Evolutionary conservation across 1,284 basidiomycete species (phyloP).

Genomic region (Sporisorium iseilematis-ciliati): DNA sequence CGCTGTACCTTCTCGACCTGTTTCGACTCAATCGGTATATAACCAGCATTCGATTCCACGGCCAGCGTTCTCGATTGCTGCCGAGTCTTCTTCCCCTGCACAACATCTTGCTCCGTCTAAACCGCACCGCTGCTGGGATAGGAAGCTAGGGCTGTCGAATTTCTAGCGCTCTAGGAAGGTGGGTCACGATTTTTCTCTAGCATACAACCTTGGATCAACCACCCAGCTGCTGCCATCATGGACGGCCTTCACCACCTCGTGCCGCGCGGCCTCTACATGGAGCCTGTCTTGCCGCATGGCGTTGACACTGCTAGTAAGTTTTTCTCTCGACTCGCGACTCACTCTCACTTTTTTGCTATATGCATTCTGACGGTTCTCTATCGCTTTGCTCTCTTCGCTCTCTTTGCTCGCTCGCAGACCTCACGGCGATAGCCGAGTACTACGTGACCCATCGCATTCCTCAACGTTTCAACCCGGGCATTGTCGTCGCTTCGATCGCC

Average conservation of each 20-base stretch:
- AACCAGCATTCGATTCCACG: too few relatives aligned
- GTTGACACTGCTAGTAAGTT: constrained; percentile 37
- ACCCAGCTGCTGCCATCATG: too few relatives aligned
- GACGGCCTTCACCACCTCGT: constrained; percentile 36
- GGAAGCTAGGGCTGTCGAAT: too few relatives aligned
- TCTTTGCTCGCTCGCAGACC: constrained; percentile 22
- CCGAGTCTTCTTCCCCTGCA: neutral
- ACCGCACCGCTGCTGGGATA: too few relatives aligned
- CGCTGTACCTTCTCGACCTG: too few relatives aligned
- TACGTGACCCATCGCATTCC: constrained; percentile 70
- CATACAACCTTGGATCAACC: too few relatives aligned
- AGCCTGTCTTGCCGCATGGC: constrained; percentile 41
- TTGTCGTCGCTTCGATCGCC: constrained; percentile 72
- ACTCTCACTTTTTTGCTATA: neutral
- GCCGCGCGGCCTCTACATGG: constrained; percentile 46
- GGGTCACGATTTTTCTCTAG: neutral
- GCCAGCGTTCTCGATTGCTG: too few relatives aligned
- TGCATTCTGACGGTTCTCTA: neutral
- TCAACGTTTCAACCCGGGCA: constrained; percentile 70
- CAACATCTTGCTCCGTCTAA: neutral
- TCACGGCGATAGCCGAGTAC: constrained; percentile 68
- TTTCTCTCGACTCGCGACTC: neutral
- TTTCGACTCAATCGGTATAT: too few relatives aligned
- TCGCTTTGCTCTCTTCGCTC: neutral
- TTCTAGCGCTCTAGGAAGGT: too few relatives aligned